Conservation (phyloP, 495 filamentous ascomycete species). For the Penicillium mononematosum region DNA sequence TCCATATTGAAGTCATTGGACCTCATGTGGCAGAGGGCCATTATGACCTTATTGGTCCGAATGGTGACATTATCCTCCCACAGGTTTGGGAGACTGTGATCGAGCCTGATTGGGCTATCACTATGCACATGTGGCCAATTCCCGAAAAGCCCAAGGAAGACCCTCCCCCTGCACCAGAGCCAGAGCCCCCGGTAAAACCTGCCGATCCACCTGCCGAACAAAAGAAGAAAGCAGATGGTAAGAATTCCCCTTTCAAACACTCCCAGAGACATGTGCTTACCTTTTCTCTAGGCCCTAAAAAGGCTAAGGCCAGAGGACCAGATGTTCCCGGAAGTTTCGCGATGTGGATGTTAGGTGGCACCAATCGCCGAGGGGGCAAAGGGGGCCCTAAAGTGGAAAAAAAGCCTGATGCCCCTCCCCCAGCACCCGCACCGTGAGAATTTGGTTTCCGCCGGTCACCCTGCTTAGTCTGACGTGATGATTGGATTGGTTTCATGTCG, state of each 20-base stretch:
- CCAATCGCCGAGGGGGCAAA: conserved; percentile 24
- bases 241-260: not conserved
- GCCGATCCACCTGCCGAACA: conserved; percentile 22
- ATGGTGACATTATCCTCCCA: conserved; percentile 85
- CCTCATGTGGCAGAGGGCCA: conserved; percentile 80
- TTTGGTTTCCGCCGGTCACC: not conserved
- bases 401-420: conserved; percentile 32
- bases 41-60: conserved; percentile 80
- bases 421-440: conserved; percentile 19
- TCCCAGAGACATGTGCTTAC: conserved; percentile 6
- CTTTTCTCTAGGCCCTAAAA: conserved; percentile 26
- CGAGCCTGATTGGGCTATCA: conserved; percentile 84
- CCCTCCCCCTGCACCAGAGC: conserved; percentile 26
- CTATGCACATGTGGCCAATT: conserved; percentile 98
- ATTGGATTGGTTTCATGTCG: not conserved
- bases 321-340: conserved; percentile 30
- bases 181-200: conserved; percentile 24
- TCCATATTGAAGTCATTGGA: conserved; percentile 79
- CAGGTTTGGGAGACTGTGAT: conserved; percentile 84
- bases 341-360: conserved; percentile 39
- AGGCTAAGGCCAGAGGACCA: conserved; percentile 20
- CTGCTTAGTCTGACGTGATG: not conserved
- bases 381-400: conserved; percentile 39
- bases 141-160: conserved; percentile 54
- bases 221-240: conserved; percentile 42